Base-by-base conservation (phyloP, 2,329 filamentous ascomycete genomes). In the Paraconiothyrium sp. region DNA sequence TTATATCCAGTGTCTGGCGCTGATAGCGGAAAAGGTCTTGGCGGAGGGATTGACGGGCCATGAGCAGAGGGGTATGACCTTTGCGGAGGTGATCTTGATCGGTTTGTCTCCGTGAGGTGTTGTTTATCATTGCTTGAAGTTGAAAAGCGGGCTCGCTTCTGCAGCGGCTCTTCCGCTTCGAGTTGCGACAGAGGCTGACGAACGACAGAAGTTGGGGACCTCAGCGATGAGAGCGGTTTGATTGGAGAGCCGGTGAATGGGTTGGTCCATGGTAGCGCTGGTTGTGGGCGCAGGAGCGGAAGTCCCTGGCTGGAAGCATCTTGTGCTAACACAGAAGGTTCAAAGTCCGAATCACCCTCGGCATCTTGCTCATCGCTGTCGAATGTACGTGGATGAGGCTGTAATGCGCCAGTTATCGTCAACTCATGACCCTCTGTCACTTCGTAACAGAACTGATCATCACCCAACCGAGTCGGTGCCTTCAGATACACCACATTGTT, bases 391-490 rank as follows among this genome's bases (percentile, higher is more conserved):
- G 35, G 20, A 11, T 14, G 22, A 22, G 11, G 7, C 30, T 22
- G 22, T 10, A 4, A 10, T 7, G 20, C 20, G 41, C 14, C 35
- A 16, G 35, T 4, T 24, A 35, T 4, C 11, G 55, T 27, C 24
- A n/a, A 47, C 14, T 60, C 64, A 32, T 11, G 24, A n/a, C 7
- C 37, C 13, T 47, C 39, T 9, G 46, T 44, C 44, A 55, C 32
- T 27, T 54, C 30, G 43, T 59, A 60, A 11, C 43, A 52, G 46
- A 65, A 76, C 35, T 63, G 64, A 5, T 64, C 55, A 44, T 76
- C 74, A 6, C 39, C 24, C 55, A 76, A 61, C 34, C 71, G 66
- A 39, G 64, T 64, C 27, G 75, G 74, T 13, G 54, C 54, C 48
- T 69, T 72, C 14, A 74, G 32, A 52, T 75, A 76, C n/a, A 41